Evolutionary conservation across 768 basidiomycete genomes (phyloP).

Genomic region (Phylloporus sp.): DNA sequence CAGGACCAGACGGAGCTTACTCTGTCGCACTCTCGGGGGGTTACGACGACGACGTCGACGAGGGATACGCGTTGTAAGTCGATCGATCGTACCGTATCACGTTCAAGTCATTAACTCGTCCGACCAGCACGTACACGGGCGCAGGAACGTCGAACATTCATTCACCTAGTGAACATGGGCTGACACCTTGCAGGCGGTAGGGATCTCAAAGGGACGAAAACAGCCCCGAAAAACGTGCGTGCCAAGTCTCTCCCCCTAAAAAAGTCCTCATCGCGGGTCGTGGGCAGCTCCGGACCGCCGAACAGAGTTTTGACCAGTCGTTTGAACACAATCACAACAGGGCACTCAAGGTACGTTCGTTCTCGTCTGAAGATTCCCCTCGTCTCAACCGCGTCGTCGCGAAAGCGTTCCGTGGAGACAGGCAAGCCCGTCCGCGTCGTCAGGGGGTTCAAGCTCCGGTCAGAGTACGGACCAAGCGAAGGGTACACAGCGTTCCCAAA

Average conservation of each 20-base stretch:
- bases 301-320: constrained; percentile 77
- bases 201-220: constrained; percentile 79
- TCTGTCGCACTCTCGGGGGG: constrained; percentile 87
- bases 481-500: constrained; percentile 49
- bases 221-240: constrained; percentile 76
- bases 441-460: constrained; percentile 63
- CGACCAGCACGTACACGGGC: constrained; percentile 69
- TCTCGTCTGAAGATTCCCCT: background rate
- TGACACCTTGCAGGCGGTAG: constrained; percentile 56
- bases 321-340: constrained; percentile 73
- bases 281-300: constrained; percentile 84
- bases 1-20: constrained; percentile 63
- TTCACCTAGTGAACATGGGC: background rate
- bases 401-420: constrained; percentile 70
- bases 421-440: constrained; percentile 83
- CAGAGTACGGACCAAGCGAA: constrained; percentile 71
- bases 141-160: constrained; percentile 43
- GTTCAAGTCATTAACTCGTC: background rate
- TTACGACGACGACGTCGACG: constrained; percentile 80
- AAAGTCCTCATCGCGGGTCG: too few relatives aligned
- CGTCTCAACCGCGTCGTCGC: background rate
- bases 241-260: too few relatives aligned
- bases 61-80: constrained; percentile 78
- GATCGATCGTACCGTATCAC: background rate
- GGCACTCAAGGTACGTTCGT: constrained; percentile 49